phyloP scores from a whole-genome alignment of 768 basidiomycete species.

The Cyclocybe cylindracea region DNA sequence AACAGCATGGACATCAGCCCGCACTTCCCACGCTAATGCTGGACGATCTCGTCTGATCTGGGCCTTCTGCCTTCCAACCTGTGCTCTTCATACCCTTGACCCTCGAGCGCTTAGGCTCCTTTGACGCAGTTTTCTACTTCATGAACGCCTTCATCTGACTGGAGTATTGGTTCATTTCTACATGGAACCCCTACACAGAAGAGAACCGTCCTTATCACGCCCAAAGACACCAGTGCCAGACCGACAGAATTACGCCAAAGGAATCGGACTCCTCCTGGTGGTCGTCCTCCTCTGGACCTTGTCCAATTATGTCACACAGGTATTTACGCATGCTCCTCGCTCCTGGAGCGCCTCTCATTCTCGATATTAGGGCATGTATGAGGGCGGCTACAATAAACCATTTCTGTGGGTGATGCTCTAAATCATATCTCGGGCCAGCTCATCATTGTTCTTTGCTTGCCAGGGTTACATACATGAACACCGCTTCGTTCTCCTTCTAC shows the following conservation, averaged over 20 bases:
- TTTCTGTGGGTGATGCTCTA: slow-evolving; percentile 55
- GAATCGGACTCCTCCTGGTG: slow-evolving; percentile 67
- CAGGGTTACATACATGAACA: slow-evolving; percentile 76
- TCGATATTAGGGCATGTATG: slow-evolving; percentile 43
- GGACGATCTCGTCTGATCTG: no score
- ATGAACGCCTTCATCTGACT: no score
- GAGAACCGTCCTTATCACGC: neutral
- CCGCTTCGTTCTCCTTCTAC: slow-evolving; percentile 70
- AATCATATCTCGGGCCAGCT: neutral
- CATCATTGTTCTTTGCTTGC: neutral
- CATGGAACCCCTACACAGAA: slow-evolving; percentile 4
- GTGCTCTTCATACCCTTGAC: no score
- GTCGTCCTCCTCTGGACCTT: slow-evolving; percentile 89
- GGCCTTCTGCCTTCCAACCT: no score
- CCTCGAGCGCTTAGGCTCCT: no score
- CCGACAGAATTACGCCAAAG: slow-evolving; percentile 45
- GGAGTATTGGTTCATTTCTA: neutral
- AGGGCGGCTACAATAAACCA: slow-evolving; percentile 81
- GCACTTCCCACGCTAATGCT: no score
- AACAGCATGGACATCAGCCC: no score
- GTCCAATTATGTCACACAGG: slow-evolving; percentile 88
- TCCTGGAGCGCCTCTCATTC: neutral
- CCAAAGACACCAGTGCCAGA: slow-evolving; percentile 5
- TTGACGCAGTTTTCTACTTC: no score
- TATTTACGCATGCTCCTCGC: slow-evolving; percentile 20